Percentiles rank a stretch among this genome's conserved stretches.
Evolutionary conservation across 306 rosid genomes (phyloP).

Genomic region (Dalbergia cochinchinensis): DNA sequence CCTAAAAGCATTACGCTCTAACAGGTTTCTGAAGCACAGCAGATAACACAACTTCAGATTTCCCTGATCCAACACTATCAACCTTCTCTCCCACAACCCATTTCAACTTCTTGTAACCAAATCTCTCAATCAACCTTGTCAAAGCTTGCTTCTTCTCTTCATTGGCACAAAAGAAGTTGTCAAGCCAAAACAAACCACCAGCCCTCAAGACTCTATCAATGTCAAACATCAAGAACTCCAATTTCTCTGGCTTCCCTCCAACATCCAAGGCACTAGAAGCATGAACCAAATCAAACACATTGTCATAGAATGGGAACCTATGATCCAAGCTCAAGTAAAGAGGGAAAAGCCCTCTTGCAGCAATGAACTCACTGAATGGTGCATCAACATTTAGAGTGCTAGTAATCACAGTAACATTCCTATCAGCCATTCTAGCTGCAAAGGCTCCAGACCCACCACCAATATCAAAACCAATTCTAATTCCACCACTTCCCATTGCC

Average conservation of each 20-base stretch:
- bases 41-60: slow-evolving; percentile 73
- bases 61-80: slow-evolving; percentile 63
- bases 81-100: slow-evolving; percentile 94
- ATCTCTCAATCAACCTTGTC: slow-evolving; percentile 82
- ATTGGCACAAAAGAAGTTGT: slow-evolving; percentile 73
- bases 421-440: slow-evolving; percentile 96
- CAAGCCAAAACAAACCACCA: slow-evolving; percentile 94
- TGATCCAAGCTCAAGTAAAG: slow-evolving; percentile 83
- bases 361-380: slow-evolving; percentile 87
- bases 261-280: slow-evolving; percentile 71
- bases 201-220: slow-evolving; percentile 83
- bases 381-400: slow-evolving; percentile 80
- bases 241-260: slow-evolving; percentile 73
- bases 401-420: slow-evolving; percentile 76
- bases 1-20: slow-evolving; percentile 58
- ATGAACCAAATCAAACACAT: slow-evolving; percentile 82
- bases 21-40: slow-evolving; percentile 90
- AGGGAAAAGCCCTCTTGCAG: slow-evolving; percentile 92
- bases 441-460: slow-evolving; percentile 93
- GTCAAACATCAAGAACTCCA: slow-evolving; percentile 92
- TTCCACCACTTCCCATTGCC: slow-evolving; percentile 77
- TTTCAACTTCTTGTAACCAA: slow-evolving; percentile 90
- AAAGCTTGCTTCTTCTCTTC: slow-evolving; percentile 76
- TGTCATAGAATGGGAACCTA: slow-evolving; percentile 88
- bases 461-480: slow-evolving; percentile 82